Evolutionary conservation across 352 stramenopile species (phyloP).

Genomic region (Phytophthora pluvialis): DNA sequence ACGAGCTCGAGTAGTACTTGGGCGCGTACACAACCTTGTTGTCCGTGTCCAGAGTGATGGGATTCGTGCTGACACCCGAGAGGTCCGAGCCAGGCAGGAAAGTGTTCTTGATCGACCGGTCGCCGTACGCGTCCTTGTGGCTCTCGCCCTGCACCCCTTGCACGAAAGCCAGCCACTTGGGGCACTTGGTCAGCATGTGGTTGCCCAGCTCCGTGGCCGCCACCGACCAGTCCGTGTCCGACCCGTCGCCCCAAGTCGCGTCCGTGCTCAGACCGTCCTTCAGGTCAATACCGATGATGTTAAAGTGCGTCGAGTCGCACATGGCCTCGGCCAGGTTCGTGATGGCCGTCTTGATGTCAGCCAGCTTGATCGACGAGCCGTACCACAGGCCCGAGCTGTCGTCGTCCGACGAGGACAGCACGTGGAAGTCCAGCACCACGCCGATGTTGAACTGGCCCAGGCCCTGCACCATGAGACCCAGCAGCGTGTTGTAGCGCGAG

Average conservation of each 20-base stretch:
- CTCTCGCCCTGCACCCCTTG: conserved; percentile 73
- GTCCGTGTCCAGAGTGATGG: conserved; percentile 62
- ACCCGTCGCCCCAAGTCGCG: conserved; percentile 79
- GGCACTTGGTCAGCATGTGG: conserved; percentile 68
- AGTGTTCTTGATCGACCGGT: conserved; percentile 65
- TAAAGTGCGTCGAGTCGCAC: conserved; percentile 85
- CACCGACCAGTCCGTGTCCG: conserved; percentile 77
- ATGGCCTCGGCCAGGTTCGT: conserved; percentile 69
- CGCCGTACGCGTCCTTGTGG: conserved; percentile 71
- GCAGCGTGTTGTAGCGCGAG: conserved; percentile 71
- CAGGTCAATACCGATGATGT: conserved; percentile 87
- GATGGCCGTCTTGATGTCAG: conserved; percentile 84
- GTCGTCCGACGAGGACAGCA: conserved; percentile 57
- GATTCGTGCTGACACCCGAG: conserved; percentile 42
- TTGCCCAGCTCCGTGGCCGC: conserved; percentile 75
- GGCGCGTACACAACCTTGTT: conserved; percentile 87
- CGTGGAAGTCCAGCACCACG: conserved; percentile 84
- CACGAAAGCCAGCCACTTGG: conserved; percentile 82
- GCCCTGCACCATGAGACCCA: conserved; percentile 68
- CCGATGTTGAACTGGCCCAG: conserved; percentile 79
- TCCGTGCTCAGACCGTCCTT: conserved; percentile 72
- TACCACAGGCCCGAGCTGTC: conserved; percentile 73
- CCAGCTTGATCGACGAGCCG: conserved; percentile 71
- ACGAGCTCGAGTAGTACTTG: conserved; percentile 80
- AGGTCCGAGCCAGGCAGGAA: conserved; percentile 78